These are phyloP conservation scores for Lotmaria passim DNA, from an alignment of 208 protist genomes.

Conservation along the genomic window DNA sequence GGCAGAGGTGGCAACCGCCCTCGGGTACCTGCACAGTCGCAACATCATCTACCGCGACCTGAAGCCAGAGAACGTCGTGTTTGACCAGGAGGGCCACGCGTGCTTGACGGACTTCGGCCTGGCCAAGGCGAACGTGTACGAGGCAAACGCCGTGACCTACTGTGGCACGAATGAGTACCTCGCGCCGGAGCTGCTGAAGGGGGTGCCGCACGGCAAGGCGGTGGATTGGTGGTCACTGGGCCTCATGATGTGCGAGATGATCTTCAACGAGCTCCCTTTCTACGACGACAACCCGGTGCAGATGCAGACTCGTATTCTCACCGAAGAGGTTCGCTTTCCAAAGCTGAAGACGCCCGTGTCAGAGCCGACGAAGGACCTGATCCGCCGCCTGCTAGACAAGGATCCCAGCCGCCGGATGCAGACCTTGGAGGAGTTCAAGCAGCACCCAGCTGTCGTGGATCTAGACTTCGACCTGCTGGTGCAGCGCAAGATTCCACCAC, in stretches of 20 bases:
- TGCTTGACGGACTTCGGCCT: conserved; percentile 93
- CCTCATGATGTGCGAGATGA: conserved; percentile 96
- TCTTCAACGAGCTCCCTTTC: conserved; percentile 95
- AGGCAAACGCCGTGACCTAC: conserved; percentile 80
- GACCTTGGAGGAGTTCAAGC: conserved; percentile 80
- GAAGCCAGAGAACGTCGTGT: conserved; percentile 92
- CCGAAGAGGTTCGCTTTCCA: conserved; percentile 61
- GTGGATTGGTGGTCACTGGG: conserved; percentile 99
- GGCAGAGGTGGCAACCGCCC: conserved; percentile 88
- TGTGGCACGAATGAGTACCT: conserved; percentile 92
- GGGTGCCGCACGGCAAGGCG: conserved; percentile 89
- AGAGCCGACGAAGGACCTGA: conserved; percentile 78
- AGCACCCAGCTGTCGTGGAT: conserved; percentile 84
- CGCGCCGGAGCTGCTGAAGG: conserved; percentile 93
- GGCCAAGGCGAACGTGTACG: conserved; percentile 76
- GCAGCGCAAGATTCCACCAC: conserved; percentile 65
- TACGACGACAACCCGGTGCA: conserved; percentile 87
- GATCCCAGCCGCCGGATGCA: conserved; percentile 78
- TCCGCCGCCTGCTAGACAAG: conserved; percentile 81
- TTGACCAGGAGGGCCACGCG: conserved; percentile 85
- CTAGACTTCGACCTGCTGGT: conserved; percentile 78
- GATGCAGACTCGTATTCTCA: conserved; percentile 89
- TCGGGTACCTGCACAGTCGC: conserved; percentile 92
- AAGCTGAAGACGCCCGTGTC: conserved; percentile 42
- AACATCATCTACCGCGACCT: conserved; percentile 95